phyloP scores from a whole-genome alignment of 2,329 filamentous ascomycete species.

The Scytalidium lignicola region DNA sequence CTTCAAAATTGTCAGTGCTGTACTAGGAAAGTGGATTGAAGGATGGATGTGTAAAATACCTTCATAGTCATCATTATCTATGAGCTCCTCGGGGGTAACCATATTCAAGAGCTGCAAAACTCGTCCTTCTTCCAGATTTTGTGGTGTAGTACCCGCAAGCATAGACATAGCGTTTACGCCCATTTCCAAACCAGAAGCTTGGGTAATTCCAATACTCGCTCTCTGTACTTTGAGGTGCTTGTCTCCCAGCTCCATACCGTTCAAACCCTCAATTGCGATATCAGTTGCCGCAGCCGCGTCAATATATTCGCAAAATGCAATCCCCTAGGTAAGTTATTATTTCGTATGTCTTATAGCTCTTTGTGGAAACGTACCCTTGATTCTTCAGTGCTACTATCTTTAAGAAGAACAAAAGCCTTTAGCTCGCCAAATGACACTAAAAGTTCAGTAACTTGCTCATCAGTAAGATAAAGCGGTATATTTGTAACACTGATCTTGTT shows the following conservation, averaged over 20 bases:
- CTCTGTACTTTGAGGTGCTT: conserved; percentile 79
- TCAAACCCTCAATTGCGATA: conserved; percentile 83
- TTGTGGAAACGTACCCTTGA: conserved; percentile 62
- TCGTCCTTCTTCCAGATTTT: conserved; percentile 71
- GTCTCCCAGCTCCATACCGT: conserved; percentile 90
- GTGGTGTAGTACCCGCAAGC: conserved; percentile 83
- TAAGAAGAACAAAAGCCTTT: conserved; percentile 86
- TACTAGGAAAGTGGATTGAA: conserved; percentile 4
- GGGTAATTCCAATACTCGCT: conserved; percentile 90
- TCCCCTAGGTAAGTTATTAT: conserved; percentile 56
- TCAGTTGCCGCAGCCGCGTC: conserved; percentile 67
- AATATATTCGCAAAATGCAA: conserved; percentile 93
- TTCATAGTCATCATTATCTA: conserved; percentile 93
- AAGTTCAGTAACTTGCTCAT: conserved; percentile 88
- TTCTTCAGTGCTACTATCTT: conserved; percentile 79
- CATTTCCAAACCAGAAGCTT: conserved; percentile 87
- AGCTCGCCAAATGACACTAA: conserved; percentile 87
- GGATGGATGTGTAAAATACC: conserved; percentile 48
- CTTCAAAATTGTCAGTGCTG: conserved; percentile 45
- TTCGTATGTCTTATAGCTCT: neutral
- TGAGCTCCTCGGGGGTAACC: conserved; percentile 92
- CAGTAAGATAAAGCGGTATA: conserved; percentile 79
- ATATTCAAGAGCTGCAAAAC: conserved; percentile 96
- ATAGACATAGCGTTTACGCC: conserved; percentile 97
- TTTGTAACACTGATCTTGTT: conserved; percentile 95